Evolutionary conservation across 78 protist species (phyloP), one percentile per base, ranked within the genome.

Genomic region (Dictyostelium discoideum): DNA sequence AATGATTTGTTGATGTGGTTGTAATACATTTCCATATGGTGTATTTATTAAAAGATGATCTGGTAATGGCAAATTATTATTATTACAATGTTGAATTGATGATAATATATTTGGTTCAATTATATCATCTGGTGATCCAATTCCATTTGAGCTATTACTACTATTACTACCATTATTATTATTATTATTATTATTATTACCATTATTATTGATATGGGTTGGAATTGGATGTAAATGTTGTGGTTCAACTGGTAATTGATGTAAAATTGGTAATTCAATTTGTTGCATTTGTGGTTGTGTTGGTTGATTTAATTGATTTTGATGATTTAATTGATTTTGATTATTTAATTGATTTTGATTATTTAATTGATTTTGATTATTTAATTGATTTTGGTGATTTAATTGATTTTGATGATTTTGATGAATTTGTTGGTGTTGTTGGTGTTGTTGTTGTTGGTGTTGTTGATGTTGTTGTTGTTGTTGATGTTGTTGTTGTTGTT

Each of bases 1-100:
- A 1, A 89, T 89, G 54, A 89, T 89, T 26, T 89, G 94, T 89
- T 89, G 94, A 29, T 89, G 94, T 81, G 94, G 94, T 81, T 89
- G 94, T 81, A 81, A 69, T 48, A 80, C 67, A 81, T 81, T 89
- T 22, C 94, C 94, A 89, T 80, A 89, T 14, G 94, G 94, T 29
- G 84, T 84, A 82, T 82, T 82, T 5, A 89, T 78, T 37, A 89
- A 69, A 8, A 89, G 57, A 69, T 89, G 94, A 67, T 81, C 87
- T 24, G 94, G 94, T 69, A 89, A 32, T 63, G 94, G 94, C 6
- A 81, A 24, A 39, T 29, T 39, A 32, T 26, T 54, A 77, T 40
- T 77, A 77, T 37, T 37, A 20, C 83, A 26, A 77, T 86, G 92
- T 46, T 77, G 77, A 11, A 26, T n/a, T 24, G 39, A 69, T 69